Percentiles rank a stretch among this genome's conserved stretches.
Conservation (phyloP, 192 early-diverging fungal genomes). For the Paraglomus occultum region DNA sequence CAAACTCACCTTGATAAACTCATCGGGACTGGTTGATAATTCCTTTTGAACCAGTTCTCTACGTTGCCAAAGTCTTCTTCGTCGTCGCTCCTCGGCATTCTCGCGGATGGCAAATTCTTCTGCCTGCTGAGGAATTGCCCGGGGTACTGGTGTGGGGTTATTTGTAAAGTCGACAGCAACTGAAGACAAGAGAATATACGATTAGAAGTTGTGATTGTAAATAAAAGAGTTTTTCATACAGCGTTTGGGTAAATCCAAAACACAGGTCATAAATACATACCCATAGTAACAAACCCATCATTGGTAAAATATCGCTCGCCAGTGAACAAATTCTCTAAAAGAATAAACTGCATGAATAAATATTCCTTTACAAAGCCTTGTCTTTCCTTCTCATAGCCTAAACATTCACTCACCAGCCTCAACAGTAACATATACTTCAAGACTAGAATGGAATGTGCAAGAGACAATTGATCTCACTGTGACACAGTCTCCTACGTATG, state of each 20-base stretch:
- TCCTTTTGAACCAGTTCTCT: conserved; percentile 37
- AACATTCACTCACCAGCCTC: conserved; percentile 38
- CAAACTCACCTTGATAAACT: conserved; percentile 19
- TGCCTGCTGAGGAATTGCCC: conserved; percentile 32
- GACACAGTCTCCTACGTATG: conserved; percentile 46
- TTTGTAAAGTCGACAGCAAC: conserved; percentile 41
- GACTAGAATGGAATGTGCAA: conserved; percentile 49
- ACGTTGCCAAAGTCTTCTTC: conserved; percentile 35
- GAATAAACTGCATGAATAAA: not conserved
- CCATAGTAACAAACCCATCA: conserved; percentile 59
- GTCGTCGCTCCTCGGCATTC: conserved; percentile 33
- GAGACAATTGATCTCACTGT: conserved; percentile 56
- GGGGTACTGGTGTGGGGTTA: conserved; percentile 37
- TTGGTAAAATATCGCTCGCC: conserved; percentile 58
- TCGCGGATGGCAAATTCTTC: conserved; percentile 35
- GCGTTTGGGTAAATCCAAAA: too few relatives aligned
- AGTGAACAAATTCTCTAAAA: conserved; percentile 48
- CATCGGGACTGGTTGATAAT: conserved; percentile 16
- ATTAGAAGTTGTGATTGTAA: not conserved
- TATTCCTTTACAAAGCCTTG: not conserved
- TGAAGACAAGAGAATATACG: conserved; percentile 6
- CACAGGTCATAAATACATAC: conserved; percentile 12
- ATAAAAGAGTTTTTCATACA: not conserved
- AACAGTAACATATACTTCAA: conserved; percentile 58
- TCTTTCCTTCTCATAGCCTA: not conserved